Base-by-base conservation (phyloP, 352 stramenopile genomes). In the Phytophthora idaei region DNA sequence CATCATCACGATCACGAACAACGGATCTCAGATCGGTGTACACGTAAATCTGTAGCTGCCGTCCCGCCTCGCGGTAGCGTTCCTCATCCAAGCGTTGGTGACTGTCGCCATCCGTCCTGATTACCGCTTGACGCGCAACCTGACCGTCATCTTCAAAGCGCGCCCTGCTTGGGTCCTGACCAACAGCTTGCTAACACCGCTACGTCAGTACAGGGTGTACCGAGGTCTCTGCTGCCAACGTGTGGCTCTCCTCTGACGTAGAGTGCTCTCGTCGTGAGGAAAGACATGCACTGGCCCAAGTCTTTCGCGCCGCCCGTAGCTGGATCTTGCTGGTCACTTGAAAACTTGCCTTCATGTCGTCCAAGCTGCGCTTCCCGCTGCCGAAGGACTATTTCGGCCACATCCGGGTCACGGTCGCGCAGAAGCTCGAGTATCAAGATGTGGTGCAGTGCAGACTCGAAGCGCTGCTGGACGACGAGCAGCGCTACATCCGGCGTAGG, bases 341-440 rank as follows among this genome's bases (percentile, higher is more conserved):
- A 9, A 15, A 46, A 53, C 46, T 57, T 47, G n/a, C 25, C 3
- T 44, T 17, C 53, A 64, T 57, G 57, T 32, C 55, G 4, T 37
- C 41, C 32, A 67, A 25, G 44, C 21, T 21, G 21, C 29, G 29
- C 42, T 71, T 67, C 64, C 64, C 64, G 29, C 17, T 71, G 50
- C 64, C 64, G 57, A 67, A 57, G 53, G 45, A 67, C 57, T 69
- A 78, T 65, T 83, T 80, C 52, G 75, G 66, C 0, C 28, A 55
- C 9, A 27, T 70, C 5, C 28, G 73, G 44, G 55, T 79, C 57
- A 68, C 74, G 0, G 60, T 36, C 0, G 67, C 70, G 28, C 64
- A 88, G 58, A 61, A 79, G 52, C n/a, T 78, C 12, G 59, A 78
- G 49, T 78, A 73, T 49, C 50, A 59, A 10, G 45, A 55, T n/a